phyloP scores from a whole-genome alignment of 192 early-diverging fungal species.

The Linnemannia elongata region DNA sequence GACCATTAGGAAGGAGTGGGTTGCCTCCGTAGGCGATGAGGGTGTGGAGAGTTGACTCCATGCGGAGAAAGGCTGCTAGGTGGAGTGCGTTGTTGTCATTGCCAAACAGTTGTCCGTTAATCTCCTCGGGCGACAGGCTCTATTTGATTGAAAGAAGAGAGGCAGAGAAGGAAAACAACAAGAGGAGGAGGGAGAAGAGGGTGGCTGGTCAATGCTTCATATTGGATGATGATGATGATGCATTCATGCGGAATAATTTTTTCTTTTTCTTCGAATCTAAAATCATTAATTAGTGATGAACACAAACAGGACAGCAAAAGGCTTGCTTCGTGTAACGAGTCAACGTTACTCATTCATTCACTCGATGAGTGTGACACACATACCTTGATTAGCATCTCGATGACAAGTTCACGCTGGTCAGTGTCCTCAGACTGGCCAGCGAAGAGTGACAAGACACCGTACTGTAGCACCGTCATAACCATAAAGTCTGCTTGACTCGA shows the following conservation, averaged over 20 bases:
- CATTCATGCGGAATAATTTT: no score
- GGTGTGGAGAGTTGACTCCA: not conserved
- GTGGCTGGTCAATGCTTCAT: not conserved
- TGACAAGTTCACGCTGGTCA: not conserved
- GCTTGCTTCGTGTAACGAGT: not conserved
- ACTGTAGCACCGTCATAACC: constrained; percentile 8
- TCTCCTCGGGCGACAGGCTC: not conserved
- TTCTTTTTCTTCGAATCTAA: no score
- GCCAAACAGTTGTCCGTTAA: constrained; percentile 10
- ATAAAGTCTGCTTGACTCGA: not conserved
- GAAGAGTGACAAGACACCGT: constrained; percentile 16
- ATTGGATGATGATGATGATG: no score
- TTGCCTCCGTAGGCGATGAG: constrained; percentile 19
- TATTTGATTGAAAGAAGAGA: not conserved
- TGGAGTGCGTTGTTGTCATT: constrained; percentile 21
- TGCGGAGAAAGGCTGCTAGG: constrained; percentile 22
- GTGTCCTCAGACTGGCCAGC: not conserved
- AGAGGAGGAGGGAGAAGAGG: not conserved
- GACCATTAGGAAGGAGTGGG: constrained; percentile 1
- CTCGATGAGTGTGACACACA: not conserved
- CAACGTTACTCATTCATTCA: not conserved
- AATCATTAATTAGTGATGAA: no score
- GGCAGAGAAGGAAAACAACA: not conserved
- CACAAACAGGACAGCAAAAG: not conserved
- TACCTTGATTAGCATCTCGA: constrained; percentile 21